These are phyloP conservation scores for Arthrobotrys iridis DNA, from an alignment of 2,329 filamentous ascomycete species.

Conservation along the genomic window DNA sequence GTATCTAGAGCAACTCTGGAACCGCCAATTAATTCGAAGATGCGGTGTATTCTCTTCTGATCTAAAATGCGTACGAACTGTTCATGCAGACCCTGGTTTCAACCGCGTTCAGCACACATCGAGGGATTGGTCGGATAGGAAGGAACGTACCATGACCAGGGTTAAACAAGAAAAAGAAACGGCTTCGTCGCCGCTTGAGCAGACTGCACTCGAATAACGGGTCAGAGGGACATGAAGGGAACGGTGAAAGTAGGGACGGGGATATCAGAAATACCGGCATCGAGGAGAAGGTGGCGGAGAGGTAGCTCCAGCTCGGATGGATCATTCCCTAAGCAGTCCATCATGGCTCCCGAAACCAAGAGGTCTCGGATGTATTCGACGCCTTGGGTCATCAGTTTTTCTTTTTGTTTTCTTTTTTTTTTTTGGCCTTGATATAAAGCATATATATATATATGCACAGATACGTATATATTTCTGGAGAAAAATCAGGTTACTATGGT, in stretches of 20 bases:
- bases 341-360: conserved; percentile 70
- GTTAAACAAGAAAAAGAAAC: conserved; percentile 71
- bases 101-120: conserved; percentile 23
- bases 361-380: conserved; percentile 58
- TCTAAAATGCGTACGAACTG: conserved; percentile 23
- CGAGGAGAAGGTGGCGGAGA: conserved; percentile 74
- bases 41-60: conserved; percentile 35
- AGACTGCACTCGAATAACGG: conserved; percentile 61
- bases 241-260: background rate
- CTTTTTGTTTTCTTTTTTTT: background rate
- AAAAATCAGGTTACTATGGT: too few species aligned
- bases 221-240: conserved; percentile 58
- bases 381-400: background rate
- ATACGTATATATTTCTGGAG: too few species aligned
- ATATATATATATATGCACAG: too few species aligned
- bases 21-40: conserved; percentile 56
- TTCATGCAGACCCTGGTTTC: conserved; percentile 16
- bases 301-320: conserved; percentile 69
- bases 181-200: conserved; percentile 67
- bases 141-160: conserved; percentile 61
- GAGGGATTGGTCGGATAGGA: conserved; percentile 45
- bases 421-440: too few species aligned
- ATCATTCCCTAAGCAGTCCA: conserved; percentile 63
- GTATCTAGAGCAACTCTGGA: conserved; percentile 54
- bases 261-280: conserved; percentile 62